phyloP scores from a whole-genome alignment of 805 yeast species.

The Yarrowia osloensis region DNA sequence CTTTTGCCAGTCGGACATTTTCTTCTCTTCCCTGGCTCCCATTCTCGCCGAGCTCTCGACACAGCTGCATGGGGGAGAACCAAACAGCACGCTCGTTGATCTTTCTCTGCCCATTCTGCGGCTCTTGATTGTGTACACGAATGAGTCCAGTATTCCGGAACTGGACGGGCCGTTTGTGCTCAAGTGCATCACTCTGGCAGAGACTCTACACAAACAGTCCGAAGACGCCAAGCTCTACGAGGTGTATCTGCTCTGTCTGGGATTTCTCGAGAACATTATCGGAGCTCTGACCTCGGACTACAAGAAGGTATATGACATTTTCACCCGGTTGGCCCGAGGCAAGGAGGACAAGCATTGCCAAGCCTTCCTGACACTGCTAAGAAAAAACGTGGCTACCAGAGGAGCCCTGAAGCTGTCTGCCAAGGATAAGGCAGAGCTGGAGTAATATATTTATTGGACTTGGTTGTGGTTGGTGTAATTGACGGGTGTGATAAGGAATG shows the following conservation, averaged over 20 bases:
- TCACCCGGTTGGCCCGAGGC: neutral
- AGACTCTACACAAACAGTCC: neutral
- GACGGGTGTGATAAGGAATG: too few species aligned
- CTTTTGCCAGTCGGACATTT: slow-evolving; percentile 10
- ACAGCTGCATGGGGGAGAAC: neutral
- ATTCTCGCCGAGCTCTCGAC: neutral
- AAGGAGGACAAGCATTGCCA: slow-evolving; percentile 25
- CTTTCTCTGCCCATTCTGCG: slow-evolving; percentile 13
- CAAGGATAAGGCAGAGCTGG: neutral
- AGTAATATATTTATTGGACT: neutral
- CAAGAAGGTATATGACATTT: neutral
- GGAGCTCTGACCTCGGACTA: neutral
- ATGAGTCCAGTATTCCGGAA: neutral
- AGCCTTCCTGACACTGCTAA: slow-evolving; percentile 4
- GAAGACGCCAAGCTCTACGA: slow-evolving; percentile 8
- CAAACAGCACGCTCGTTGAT: neutral
- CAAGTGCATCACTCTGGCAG: neutral
- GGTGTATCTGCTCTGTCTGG: slow-evolving; percentile 10
- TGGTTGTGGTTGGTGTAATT: neutral
- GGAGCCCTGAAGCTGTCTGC: slow-evolving; percentile 9
- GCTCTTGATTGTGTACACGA: slow-evolving; percentile 3
- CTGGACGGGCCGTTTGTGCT: slow-evolving; percentile 1
- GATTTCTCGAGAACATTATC: slow-evolving; percentile 12
- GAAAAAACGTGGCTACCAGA: slow-evolving; percentile 16
- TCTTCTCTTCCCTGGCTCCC: neutral